Percentiles rank a stretch among this genome's conserved stretches.
These are phyloP conservation scores for Xylaria flabelliformis DNA, from an alignment of 495 filamentous ascomycete genomes.

Conservation along the genomic window DNA sequence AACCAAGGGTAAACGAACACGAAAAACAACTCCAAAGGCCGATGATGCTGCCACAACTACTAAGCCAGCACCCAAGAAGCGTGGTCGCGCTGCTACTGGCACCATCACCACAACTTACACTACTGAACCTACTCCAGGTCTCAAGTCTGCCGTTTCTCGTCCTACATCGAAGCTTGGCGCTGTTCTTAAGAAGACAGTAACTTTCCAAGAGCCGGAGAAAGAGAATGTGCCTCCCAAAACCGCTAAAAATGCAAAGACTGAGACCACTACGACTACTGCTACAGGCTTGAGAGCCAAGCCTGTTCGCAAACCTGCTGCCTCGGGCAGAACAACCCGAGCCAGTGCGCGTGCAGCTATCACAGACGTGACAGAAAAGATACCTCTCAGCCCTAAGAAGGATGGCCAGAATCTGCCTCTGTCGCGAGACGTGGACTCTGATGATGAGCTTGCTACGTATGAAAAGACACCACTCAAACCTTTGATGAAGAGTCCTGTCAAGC, in stretches of 20 bases:
- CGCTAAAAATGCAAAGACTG: conserved; percentile 35
- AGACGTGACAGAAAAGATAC: conserved; percentile 40
- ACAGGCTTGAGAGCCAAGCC: conserved; percentile 54
- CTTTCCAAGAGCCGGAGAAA: conserved; percentile 64
- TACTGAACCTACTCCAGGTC: conserved; percentile 46
- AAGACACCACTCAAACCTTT: conserved; percentile 55
- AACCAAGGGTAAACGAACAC: conserved; percentile 42
- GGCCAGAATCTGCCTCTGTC: conserved; percentile 51
- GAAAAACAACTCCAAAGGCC: conserved; percentile 40
- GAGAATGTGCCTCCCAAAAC: conserved; percentile 55
- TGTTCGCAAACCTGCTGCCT: conserved; percentile 42
- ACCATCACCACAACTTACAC: conserved; percentile 37
- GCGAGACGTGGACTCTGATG: conserved; percentile 53
- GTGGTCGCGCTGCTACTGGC: conserved; percentile 43
- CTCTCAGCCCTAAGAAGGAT: conserved; percentile 64
- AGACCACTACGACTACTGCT: conserved; percentile 37
- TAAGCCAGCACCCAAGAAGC: conserved; percentile 44
- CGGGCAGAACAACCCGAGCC: conserved; percentile 38
- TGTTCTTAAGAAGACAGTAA: conserved; percentile 59
- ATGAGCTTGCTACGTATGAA: conserved; percentile 60
- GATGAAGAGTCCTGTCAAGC: conserved; percentile 56
- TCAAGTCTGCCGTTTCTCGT: conserved; percentile 46
- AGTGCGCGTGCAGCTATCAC: conserved; percentile 29
- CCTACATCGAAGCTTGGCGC: conserved; percentile 29
- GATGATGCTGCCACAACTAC: conserved; percentile 31